Base-by-base conservation (phyloP, 1,284 basidiomycete species). In the Cryptococcus maquisensis region DNA sequence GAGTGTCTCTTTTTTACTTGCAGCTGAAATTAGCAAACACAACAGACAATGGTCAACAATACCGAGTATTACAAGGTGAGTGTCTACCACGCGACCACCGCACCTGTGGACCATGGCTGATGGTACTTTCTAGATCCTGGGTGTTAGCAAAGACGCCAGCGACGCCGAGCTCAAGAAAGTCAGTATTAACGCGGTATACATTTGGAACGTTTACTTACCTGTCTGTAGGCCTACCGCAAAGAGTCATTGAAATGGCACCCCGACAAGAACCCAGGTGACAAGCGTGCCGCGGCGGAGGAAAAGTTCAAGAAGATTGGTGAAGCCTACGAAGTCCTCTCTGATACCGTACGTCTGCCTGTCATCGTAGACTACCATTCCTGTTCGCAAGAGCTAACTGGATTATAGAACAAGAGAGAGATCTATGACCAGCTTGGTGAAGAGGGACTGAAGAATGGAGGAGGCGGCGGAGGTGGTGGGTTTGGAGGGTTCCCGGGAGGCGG, bases 261-360 rank as follows among this genome's bases (percentile, higher is more conserved):
- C 3, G 62, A 64, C 54, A 64, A 68, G 59, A 64, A 72, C 56
- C 65, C 70, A 2, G 69, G 62, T 12, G 69, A 71, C 49, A 70
- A 74, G 57, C 61, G 68, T 44, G 94, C 94, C 63, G 85, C 83
- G 52, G 88, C 95, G 0, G 86, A 85, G 9, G 83, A 84, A 68
- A 96, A 90, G 78, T 98, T 98, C 78, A 95, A 98, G 78, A 86
- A 96, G 88, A 83, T 96, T 55, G 90, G 90, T 23, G 95, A 98
- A 79, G 95, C 95, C 0, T 98, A 95, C 68, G 95, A 98, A 74
- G 95, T 98, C 46, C 83, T 98, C 50, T 90, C 84, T 51, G 94
- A 98, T 77, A 86, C 73, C 26, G 68, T 68, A 26, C 64, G 70
- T 66, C 16, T n/a, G 15, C 39, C 15, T 38, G 28, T 18, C 32